Base-by-base conservation (phyloP, 2,329 filamentous ascomycete species). In the Fusarium sp. region DNA sequence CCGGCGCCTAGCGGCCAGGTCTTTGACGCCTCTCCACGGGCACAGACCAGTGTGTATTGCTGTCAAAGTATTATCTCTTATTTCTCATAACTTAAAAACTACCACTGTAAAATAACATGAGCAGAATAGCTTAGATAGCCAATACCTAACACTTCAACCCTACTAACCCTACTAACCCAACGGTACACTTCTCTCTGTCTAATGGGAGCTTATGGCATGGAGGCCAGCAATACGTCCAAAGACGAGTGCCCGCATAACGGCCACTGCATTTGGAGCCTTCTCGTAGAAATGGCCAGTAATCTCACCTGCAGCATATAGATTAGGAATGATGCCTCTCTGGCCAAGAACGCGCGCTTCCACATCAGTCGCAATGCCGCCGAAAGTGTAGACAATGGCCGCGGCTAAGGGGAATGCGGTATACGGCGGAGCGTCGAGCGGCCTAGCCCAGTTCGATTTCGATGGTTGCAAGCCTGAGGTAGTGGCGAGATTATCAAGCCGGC, bases 231-330 rank as follows among this genome's bases (percentile, higher is more conserved):
- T 55, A 24, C 42, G 42, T 48, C 52, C 42, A 55, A 55, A 55
- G 42, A 55, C 52, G 33, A 55, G 22, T 40, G 52, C 52, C 52
- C 52, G 42, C 52, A 55, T 55, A 48, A 55, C 52, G 42, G 52
- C 52, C 52, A 55, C 52, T 55, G 52, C 52, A 55, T 55, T 55
- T 48, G 42, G 52, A 55, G 52, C 52, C 52, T 55, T 55, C 33
- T 48, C 22, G 42, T 55, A 55, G 52, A 55, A 55, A 55, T 55
- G 42, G 52, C 52, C 52, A 55, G 52, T 55, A 55, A 55, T 55
- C 52, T 55, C 42, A 48, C 52, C 52, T 55, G 42, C 52, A 48
- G 52, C 42, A 55, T 55, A 55, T 48, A 55, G 52, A 55, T 55
- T 55, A 55, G 52, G 52, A 55, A 55, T 55, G 33, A 55, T 55